Conservation (phyloP, 148 eudicot genomes). For the Vaccinium vitisidaea region DNA sequence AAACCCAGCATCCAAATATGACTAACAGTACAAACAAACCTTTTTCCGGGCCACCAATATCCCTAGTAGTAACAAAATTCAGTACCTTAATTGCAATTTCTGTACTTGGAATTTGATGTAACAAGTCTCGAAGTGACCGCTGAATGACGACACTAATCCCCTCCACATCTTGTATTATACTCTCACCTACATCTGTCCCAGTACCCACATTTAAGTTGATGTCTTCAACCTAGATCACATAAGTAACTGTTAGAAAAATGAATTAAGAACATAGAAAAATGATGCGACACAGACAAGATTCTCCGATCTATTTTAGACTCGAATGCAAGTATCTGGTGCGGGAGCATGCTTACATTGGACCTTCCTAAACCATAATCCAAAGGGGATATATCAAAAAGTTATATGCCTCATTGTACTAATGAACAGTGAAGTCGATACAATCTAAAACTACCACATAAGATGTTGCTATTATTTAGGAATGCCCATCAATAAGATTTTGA, state of each 20-base stretch:
- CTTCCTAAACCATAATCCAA: not conserved
- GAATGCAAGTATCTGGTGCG: not conserved
- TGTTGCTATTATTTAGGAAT: not conserved
- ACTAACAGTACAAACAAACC: not conserved
- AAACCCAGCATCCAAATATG: not conserved
- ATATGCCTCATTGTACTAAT: not conserved
- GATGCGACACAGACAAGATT: not conserved
- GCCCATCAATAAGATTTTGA: not conserved
- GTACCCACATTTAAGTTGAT: constrained; percentile 82
- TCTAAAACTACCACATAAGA: not conserved
- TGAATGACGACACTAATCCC: constrained; percentile 71
- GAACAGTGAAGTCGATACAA: not conserved
- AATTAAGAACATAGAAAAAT: not conserved
- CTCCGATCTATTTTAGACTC: not conserved
- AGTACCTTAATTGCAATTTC: constrained; percentile 77
- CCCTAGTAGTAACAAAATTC: not conserved
- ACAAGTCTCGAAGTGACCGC: constrained; percentile 87
- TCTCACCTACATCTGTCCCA: constrained; percentile 72
- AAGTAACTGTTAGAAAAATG: not conserved
- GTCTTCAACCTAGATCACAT: constrained; percentile 73
- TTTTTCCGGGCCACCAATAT: constrained; percentile 9
- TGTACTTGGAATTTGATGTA: constrained; percentile 67
- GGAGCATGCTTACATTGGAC: not conserved
- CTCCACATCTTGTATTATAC: constrained; percentile 83
- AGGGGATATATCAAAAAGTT: not conserved